Percentiles rank a stretch among this genome's conserved stretches.
Evolutionary conservation across 2,329 filamentous ascomycete genomes (phyloP).

Genomic region (Nothophaeocryptopus gaeumannii): DNA sequence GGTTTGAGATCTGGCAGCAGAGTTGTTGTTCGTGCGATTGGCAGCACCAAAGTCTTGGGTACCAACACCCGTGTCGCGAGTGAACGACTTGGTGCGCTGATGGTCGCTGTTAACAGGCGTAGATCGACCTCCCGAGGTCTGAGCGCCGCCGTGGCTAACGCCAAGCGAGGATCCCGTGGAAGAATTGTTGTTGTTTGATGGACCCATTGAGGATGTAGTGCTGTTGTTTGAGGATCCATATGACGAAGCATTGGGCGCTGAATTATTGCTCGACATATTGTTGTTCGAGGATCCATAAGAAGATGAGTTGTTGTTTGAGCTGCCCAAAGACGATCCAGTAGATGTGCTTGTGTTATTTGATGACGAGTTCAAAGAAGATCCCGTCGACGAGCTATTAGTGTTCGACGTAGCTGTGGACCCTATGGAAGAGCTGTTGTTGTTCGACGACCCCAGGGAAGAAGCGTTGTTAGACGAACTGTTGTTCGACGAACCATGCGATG

Average conservation of each 20-base stretch:
- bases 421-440: slow-evolving; percentile 2
- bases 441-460: slow-evolving; percentile 4
- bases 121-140: no score
- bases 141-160: no score
- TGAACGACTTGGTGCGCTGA: slow-evolving; percentile 11
- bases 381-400: slow-evolving; percentile 2
- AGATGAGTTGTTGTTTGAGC: background rate
- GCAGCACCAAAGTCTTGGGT: slow-evolving; percentile 10
- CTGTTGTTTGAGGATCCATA: slow-evolving; percentile 1
- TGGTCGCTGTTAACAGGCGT: slow-evolving; percentile 1
- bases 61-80: slow-evolving; percentile 10
- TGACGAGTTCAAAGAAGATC: no score
- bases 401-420: background rate
- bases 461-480: slow-evolving; percentile 1
- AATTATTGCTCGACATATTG: background rate
- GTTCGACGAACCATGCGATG: slow-evolving; percentile 1
- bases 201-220: background rate
- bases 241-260: background rate
- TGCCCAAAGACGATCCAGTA: background rate
- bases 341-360: slow-evolving; percentile 2
- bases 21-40: slow-evolving; percentile 1
- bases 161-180: background rate
- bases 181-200: slow-evolving; percentile 5
- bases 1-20: background rate
- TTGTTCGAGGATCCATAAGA: slow-evolving; percentile 1